A percentile compares a stretch with the other conserved stretches of the same genome.
Evolutionary conservation across 1,284 basidiomycete genomes (phyloP).

Genomic region (Tremellales sp.): DNA sequence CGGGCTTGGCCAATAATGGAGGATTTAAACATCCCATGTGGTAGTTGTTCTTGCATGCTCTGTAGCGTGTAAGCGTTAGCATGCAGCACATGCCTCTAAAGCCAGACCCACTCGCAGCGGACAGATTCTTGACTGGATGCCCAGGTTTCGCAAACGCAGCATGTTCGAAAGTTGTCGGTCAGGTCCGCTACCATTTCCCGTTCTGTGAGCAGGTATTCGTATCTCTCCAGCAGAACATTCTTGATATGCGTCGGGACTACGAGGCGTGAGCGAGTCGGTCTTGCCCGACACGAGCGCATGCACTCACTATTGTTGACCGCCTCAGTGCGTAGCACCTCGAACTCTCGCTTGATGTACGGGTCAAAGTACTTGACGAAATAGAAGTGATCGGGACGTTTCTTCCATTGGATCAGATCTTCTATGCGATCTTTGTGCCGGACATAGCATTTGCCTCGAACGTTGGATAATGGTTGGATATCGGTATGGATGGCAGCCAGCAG

Average conservation of each 20-base stretch:
- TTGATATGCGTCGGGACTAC: slow-evolving; percentile 75
- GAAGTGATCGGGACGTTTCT: slow-evolving; percentile 88
- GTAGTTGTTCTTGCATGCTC: slow-evolving; percentile 84
- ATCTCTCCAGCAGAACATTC: slow-evolving; percentile 70
- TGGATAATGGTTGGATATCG: slow-evolving; percentile 86
- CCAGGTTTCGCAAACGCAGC: slow-evolving; percentile 82
- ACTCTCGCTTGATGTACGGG: slow-evolving; percentile 96
- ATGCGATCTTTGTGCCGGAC: slow-evolving; percentile 93
- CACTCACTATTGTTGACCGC: slow-evolving; percentile 83
- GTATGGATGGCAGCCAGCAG: slow-evolving; percentile 93
- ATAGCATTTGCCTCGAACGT: slow-evolving; percentile 84
- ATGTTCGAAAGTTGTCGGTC: slow-evolving; percentile 78
- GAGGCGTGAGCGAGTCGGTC: not conserved
- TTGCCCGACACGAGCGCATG: not conserved
- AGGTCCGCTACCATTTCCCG: slow-evolving; percentile 86
- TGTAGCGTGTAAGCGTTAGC: slow-evolving; percentile 7
- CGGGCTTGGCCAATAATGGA: slow-evolving; percentile 89
- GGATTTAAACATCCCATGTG: slow-evolving; percentile 94
- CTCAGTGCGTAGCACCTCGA: slow-evolving; percentile 85
- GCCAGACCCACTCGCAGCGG: slow-evolving; percentile 64
- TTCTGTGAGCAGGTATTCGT: slow-evolving; percentile 93
- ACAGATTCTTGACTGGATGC: slow-evolving; percentile 74
- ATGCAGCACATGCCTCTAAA: not conserved
- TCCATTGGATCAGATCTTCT: slow-evolving; percentile 89
- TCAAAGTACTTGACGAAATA: slow-evolving; percentile 93